A percentile compares a stretch with the other conserved stretches of the same genome.
Evolutionary conservation across 1,284 basidiomycete genomes (phyloP).

Genomic region (Boletus chippewaensis): DNA sequence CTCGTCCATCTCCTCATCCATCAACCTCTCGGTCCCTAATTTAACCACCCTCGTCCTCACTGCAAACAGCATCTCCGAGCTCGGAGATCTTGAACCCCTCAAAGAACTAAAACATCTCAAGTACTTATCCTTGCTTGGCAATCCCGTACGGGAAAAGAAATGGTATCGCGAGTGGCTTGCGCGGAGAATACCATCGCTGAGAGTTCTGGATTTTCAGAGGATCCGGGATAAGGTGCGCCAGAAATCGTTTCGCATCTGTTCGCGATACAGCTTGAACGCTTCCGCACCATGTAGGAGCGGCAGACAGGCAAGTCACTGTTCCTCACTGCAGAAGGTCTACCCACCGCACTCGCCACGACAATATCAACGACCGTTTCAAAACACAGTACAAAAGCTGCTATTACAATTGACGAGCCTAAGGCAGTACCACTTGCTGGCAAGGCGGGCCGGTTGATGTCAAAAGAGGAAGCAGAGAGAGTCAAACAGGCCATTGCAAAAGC

Average conservation of each 20-base stretch:
- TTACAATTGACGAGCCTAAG: constrained; percentile 70
- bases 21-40: constrained; percentile 80
- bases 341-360: constrained; percentile 76
- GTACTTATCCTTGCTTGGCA: constrained; percentile 83
- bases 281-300: constrained; percentile 55
- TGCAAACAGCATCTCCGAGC: constrained; percentile 67
- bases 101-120: constrained; percentile 73
- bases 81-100: constrained; percentile 83
- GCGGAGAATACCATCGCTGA: constrained; percentile 74
- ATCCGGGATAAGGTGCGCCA: constrained; percentile 87
- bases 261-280: constrained; percentile 26
- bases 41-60: constrained; percentile 75
- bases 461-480: constrained; percentile 87
- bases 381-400: constrained; percentile 48
- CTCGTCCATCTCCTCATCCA: constrained; percentile 71
- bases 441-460: constrained; percentile 83
- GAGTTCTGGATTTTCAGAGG: constrained; percentile 95
- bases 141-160: constrained; percentile 88
- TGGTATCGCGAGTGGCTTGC: constrained; percentile 96
- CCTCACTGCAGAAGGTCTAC: constrained; percentile 66
- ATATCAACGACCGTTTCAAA: constrained; percentile 69
- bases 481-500: constrained; percentile 88
- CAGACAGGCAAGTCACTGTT: constrained; percentile 69
- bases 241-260: constrained; percentile 23
- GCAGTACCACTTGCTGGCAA: constrained; percentile 50